Base-by-base conservation (phyloP, 257 asterid species). In the Verbascum thapsus region DNA sequence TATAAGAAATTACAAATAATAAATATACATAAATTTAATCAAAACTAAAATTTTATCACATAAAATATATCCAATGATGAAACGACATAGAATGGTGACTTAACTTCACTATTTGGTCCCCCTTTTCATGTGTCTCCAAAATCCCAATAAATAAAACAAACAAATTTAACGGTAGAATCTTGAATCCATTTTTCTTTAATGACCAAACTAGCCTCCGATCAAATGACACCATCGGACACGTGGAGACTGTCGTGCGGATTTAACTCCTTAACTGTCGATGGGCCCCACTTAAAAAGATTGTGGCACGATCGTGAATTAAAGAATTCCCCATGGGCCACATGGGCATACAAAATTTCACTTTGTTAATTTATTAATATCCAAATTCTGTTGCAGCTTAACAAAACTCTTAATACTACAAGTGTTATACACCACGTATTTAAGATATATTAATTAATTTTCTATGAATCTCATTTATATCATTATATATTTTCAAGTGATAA, bases 251-350 rank as follows among this genome's bases (percentile, higher is more conserved):
- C 61, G 9, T 69, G 90, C 87, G 82, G 87, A 88, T 52, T 84
- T 88, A 86, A 80, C 94, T 87, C 94, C 90, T 74, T 77, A 84
- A 84, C 95, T 75, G 87, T 65, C 83, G 83, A 55, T 41, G 76
- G 90, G 87, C 0, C 87, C 86, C 88, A 19, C 16, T 0, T 0
- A 32, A 64, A 62, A 58, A 60, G 63, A n/a, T 20, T 3, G 58
- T 71, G 89, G 86, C 85, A 76, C 59, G 35, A 63, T 67, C 83
- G 85, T 73, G 66, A 75, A 44, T 76, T 67, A 63, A 64, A 26
- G 6, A 63, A 73, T 50, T 6, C 40, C 23, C 67, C 8, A 64
- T 61, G 83, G 69, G 71, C 77, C 74, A 65, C 57, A 75, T 69
- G 51, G 78, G 51, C 61, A 43, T 37, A 4, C 20, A 30, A 55